A percentile compares a stretch with the other conserved stretches of the same genome.
phyloP scores from a whole-genome alignment of 2,329 filamentous ascomycete genomes.

The Phoma sp. region DNA sequence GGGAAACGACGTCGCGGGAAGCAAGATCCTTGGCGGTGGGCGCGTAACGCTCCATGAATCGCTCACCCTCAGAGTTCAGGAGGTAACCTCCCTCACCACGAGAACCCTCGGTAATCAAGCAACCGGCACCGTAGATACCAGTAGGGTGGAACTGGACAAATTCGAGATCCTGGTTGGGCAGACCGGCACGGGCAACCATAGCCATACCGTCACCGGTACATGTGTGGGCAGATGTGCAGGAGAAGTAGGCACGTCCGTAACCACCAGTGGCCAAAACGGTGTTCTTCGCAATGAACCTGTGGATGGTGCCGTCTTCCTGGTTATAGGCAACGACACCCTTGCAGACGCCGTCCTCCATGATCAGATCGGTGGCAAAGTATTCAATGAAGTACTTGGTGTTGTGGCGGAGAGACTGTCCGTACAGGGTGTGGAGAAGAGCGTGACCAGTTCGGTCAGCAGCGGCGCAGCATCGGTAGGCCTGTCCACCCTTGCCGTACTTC shows the following conservation, averaged over 20 bases:
- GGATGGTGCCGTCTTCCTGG: constrained; percentile 96
- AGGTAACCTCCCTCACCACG: constrained; percentile 98
- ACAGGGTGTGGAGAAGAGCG: constrained; percentile 96
- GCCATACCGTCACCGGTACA: constrained; percentile 99
- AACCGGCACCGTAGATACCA: constrained; percentile 95
- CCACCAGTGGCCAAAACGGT: constrained; percentile 96
- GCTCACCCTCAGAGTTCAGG: constrained; percentile 95
- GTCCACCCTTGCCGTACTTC: constrained; percentile 93
- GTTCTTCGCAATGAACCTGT: constrained; percentile 96
- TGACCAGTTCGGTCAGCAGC: constrained; percentile 97
- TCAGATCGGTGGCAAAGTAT: constrained; percentile 94
- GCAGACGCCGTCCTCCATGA: constrained; percentile 97
- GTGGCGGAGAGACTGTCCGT: constrained; percentile 94
- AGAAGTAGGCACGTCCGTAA: constrained; percentile 98
- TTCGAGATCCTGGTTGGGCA: constrained; percentile 98
- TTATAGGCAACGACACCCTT: constrained; percentile 97
- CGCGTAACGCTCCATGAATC: constrained; percentile 99
- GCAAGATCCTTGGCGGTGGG: constrained; percentile 98
- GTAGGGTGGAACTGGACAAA: constrained; percentile 99
- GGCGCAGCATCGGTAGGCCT: constrained; percentile 96
- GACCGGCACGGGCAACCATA: constrained; percentile 96
- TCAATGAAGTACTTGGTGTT: constrained; percentile 99
- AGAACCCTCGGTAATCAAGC: constrained; percentile 96
- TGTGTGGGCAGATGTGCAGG: constrained; percentile 96
- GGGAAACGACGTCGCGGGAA: constrained; percentile 92